These are phyloP conservation scores for Cladophialophora bantiana DNA, from an alignment of 2,329 filamentous ascomycete genomes.

Conservation along the genomic window DNA sequence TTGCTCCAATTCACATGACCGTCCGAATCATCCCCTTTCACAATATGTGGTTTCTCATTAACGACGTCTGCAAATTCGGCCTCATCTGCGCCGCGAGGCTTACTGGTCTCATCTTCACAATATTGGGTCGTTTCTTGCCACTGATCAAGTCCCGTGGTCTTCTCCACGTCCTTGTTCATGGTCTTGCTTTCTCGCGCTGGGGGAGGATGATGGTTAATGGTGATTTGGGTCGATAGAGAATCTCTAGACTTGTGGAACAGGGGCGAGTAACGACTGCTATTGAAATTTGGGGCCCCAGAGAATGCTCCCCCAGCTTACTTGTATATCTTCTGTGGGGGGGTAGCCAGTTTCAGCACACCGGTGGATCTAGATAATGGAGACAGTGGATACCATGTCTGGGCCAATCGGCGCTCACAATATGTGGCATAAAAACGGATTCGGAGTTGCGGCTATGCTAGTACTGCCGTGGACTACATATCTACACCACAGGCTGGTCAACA, in stretches of 20 bases:
- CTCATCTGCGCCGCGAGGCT: background rate
- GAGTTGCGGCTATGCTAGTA: background rate
- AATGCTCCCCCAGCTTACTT: background rate
- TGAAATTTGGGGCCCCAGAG: background rate
- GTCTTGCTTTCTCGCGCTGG: background rate
- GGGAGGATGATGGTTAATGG: background rate
- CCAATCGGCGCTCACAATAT: background rate
- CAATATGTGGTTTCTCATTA: background rate
- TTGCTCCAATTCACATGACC: constrained; percentile 11
- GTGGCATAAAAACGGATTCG: background rate
- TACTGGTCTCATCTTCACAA: background rate
- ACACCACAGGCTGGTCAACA: background rate
- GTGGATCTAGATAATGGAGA: background rate
- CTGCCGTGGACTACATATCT: constrained; percentile 2
- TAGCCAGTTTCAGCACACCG: background rate
- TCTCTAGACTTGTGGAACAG: too few species aligned
- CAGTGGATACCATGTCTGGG: background rate
- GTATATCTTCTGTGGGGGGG: background rate
- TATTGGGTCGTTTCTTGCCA: background rate
- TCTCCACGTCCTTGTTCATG: background rate
- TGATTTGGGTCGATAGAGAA: background rate
- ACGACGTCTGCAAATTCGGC: background rate
- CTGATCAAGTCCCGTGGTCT: background rate
- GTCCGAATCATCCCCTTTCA: constrained; percentile 15
- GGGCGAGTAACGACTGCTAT: background rate